Percentiles rank a stretch among this genome's conserved stretches.
Evolutionary conservation across 108 stramenopile genomes (phyloP).

Genomic region (Hondaea fermentalgiana): DNA sequence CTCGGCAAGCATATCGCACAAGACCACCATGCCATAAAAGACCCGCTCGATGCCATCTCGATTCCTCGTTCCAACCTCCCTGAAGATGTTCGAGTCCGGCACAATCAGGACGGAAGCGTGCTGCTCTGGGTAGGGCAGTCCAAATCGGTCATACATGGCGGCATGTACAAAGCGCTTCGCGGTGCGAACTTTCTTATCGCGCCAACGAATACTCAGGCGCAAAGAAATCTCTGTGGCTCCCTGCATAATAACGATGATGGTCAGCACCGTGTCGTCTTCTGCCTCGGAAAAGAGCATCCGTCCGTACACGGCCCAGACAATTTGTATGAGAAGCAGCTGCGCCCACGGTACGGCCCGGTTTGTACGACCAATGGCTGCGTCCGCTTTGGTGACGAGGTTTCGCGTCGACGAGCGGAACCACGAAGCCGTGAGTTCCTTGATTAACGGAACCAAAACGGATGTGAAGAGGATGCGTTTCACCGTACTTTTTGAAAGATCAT

Average conservation of each 20-base stretch:
- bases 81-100: background rate
- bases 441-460: background rate
- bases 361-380: background rate
- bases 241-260: background rate
- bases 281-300: background rate
- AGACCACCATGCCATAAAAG: background rate
- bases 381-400: background rate
- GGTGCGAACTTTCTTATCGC: background rate
- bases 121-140: too few relatives aligned
- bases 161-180: background rate
- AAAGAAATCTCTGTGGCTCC: background rate
- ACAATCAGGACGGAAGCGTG: too few relatives aligned
- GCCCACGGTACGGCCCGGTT: background rate
- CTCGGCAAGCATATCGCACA: background rate
- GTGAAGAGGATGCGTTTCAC: background rate
- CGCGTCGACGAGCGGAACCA: background rate
- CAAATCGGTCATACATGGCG: background rate
- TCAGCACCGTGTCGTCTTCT: background rate
- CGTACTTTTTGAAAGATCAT: background rate
- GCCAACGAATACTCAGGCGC: background rate
- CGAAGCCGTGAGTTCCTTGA: background rate
- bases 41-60: background rate
- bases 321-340: background rate
- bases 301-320: background rate
- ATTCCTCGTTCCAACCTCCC: background rate